Evolutionary conservation across 805 yeast genomes (phyloP).

Genomic region (Starmera amethionina): DNA sequence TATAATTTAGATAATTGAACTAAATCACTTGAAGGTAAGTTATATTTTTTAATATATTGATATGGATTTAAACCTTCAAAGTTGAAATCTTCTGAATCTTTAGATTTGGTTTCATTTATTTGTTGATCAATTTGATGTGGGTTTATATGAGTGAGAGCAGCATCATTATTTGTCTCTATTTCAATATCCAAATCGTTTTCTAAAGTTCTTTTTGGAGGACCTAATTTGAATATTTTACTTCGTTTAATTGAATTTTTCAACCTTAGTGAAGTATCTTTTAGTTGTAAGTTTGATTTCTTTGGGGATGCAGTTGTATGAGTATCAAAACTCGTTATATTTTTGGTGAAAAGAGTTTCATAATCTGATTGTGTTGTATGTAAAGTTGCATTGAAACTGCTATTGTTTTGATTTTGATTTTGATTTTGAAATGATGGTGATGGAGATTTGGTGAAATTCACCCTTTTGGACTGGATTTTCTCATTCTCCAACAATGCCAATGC

Average conservation of each 20-base stretch:
- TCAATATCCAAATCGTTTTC: slow-evolving; percentile 1
- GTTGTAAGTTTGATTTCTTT: slow-evolving; percentile 5
- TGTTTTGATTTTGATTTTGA: slow-evolving; percentile 6
- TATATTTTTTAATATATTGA: slow-evolving; percentile 26
- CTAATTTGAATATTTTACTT: slow-evolving; percentile 19
- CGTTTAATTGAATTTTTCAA: slow-evolving; percentile 21
- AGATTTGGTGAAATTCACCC: slow-evolving; percentile 13
- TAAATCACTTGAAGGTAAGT: slow-evolving; percentile 25
- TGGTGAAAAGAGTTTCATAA: slow-evolving; percentile 15
- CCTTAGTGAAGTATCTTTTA: slow-evolving; percentile 10
- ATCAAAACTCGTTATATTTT: slow-evolving; percentile 5
- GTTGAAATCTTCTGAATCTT: slow-evolving; percentile 8
- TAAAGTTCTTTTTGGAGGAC: slow-evolving; percentile 26
- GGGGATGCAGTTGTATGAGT: slow-evolving; percentile 11
- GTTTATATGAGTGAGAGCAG: not conserved
- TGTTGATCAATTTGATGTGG: not conserved
- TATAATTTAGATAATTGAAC: slow-evolving; percentile 25
- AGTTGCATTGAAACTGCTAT: slow-evolving; percentile 5
- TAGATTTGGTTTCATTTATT: not conserved
- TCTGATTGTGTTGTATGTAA: slow-evolving; percentile 12
- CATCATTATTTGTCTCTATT: not conserved
- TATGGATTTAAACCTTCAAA: slow-evolving; percentile 31
- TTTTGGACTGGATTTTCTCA: slow-evolving; percentile 14
- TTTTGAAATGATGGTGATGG: not conserved
- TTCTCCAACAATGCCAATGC: slow-evolving; percentile 41